Percentiles rank a stretch among this genome's conserved stretches.
Evolutionary conservation across 768 basidiomycete genomes (phyloP).

Genomic region (Auricularia sp.): DNA sequence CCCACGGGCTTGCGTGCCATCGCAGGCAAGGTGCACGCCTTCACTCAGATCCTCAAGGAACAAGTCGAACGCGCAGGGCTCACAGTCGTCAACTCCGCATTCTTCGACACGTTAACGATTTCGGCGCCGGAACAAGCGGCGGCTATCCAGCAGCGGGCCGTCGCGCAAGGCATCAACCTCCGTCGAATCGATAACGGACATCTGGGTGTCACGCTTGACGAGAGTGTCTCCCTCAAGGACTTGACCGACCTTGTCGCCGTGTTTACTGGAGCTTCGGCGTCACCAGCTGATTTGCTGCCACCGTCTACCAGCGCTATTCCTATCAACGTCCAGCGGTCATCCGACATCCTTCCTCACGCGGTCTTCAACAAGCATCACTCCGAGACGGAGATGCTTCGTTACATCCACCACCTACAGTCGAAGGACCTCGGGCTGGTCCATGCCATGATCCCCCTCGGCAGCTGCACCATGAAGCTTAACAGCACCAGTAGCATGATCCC

Average conservation of each 20-base stretch:
- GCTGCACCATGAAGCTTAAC: slow-evolving; percentile 98
- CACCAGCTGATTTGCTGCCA: slow-evolving; percentile 1
- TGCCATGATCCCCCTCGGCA: slow-evolving; percentile 91
- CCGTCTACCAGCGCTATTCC: slow-evolving; percentile 36
- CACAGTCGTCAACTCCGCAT: slow-evolving; percentile 52
- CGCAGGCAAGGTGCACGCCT: slow-evolving; percentile 81
- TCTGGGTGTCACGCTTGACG: slow-evolving; percentile 88
- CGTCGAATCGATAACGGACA: slow-evolving; percentile 60
- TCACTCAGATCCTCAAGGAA: slow-evolving; percentile 66
- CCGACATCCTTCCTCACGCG: slow-evolving; percentile 69
- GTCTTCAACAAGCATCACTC: slow-evolving; percentile 97
- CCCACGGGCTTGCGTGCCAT: slow-evolving; percentile 76
- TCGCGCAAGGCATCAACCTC: slow-evolving; percentile 67
- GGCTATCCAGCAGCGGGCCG: slow-evolving; percentile 59
- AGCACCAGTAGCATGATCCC: slow-evolving; percentile 97
- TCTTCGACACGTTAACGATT: slow-evolving; percentile 88
- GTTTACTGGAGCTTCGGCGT: slow-evolving; percentile 37
- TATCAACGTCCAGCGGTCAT: slow-evolving; percentile 44
- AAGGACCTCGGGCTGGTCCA: slow-evolving; percentile 97
- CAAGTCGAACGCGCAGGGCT: slow-evolving; percentile 66
- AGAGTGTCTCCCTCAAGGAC: slow-evolving; percentile 71
- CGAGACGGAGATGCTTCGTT: slow-evolving; percentile 97
- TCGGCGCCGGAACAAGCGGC: slow-evolving; percentile 42
- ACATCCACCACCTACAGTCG: slow-evolving; percentile 84
- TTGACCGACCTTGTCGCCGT: slow-evolving; percentile 69